Conservation (phyloP, 2,329 filamentous ascomycete genomes). For the Fusarium sp. region DNA sequence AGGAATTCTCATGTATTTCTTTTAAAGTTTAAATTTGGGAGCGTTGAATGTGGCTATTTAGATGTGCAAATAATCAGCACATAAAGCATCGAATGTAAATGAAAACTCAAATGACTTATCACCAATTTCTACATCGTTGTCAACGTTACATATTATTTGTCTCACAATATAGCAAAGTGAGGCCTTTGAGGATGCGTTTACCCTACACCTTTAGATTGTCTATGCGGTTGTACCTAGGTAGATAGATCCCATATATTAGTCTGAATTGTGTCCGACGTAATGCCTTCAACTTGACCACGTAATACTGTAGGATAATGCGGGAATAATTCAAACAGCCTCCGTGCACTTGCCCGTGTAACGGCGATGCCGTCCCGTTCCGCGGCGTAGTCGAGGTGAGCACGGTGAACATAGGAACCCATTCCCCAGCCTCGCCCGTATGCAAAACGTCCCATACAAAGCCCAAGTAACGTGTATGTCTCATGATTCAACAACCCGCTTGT, state of each 20-base stretch:
- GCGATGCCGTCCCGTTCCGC: constrained; percentile 32
- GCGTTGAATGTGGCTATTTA: constrained; percentile 1
- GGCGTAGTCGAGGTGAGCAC: constrained; percentile 39
- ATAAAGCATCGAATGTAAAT: neutral
- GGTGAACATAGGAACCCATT: constrained; percentile 33
- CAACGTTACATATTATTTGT: neutral
- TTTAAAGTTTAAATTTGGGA: neutral
- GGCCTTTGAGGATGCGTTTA: neutral
- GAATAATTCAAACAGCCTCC: constrained; percentile 27
- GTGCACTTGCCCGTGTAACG: constrained; percentile 24
- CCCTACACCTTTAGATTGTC: neutral
- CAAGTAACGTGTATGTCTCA: constrained; percentile 41
- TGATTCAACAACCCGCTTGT: constrained; percentile 29
- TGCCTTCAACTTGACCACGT: neutral
- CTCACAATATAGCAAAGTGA: neutral
- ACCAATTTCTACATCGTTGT: neutral
- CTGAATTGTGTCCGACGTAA: neutral
- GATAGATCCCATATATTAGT: neutral
- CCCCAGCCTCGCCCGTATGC: neutral
- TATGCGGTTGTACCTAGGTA: neutral
- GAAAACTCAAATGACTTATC: neutral
- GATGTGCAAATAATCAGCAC: neutral
- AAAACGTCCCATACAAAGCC: constrained; percentile 41
- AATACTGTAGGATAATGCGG: constrained; percentile 21
- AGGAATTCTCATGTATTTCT: neutral